A percentile compares a stretch with the other conserved stretches of the same genome.
phyloP scores from a whole-genome alignment of 164 flowering plant genomes.

The Berberis vulgaris region DNA sequence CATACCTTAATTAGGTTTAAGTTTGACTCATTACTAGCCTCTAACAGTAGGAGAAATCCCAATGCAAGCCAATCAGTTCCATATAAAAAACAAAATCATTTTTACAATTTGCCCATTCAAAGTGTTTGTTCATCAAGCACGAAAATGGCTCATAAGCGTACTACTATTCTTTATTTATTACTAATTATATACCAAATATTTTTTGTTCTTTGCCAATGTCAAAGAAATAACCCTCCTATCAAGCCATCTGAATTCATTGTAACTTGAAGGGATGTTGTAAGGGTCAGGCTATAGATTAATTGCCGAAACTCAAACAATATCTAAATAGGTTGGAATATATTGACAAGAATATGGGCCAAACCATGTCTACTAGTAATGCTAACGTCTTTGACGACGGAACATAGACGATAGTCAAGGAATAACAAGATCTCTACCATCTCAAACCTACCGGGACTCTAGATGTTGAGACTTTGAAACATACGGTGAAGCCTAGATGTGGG shows the following conservation, averaged over 20 bases:
- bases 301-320: background rate
- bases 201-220: too few relatives aligned
- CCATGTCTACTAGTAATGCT: background rate
- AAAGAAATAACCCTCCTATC: too few relatives aligned
- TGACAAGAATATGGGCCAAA: background rate
- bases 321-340: background rate
- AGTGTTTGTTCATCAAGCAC: too few relatives aligned
- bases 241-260: background rate
- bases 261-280: background rate
- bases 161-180: too few relatives aligned
- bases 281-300: background rate
- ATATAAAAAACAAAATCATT: too few relatives aligned
- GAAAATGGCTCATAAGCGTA: too few relatives aligned
- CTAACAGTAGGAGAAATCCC: too few relatives aligned
- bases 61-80: too few relatives aligned
- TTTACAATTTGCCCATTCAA: too few relatives aligned
- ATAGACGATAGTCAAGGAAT: background rate
- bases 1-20: too few relatives aligned
- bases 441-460: background rate
- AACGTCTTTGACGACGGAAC: background rate
- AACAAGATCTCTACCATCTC: slow-evolving; percentile 3
- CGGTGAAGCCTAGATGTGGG: background rate
- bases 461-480: background rate
- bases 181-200: too few relatives aligned
- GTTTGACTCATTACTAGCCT: too few relatives aligned